Evolutionary conservation across 345 rosid species (phyloP).

Genomic region (Jatropha curcas): DNA sequence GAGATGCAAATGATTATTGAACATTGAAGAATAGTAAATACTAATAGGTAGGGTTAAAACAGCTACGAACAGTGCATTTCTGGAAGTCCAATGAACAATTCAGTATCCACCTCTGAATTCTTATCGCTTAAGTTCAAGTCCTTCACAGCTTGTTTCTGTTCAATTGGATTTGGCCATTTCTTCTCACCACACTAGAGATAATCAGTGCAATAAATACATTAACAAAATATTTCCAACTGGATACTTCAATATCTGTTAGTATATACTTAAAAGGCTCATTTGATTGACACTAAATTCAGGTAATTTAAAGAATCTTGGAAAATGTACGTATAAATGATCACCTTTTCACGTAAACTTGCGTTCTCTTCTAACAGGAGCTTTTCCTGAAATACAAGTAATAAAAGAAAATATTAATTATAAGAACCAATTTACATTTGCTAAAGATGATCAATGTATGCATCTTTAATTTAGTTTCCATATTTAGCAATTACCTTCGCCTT

Average conservation of each 20-base stretch:
- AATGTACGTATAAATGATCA: constrained; percentile 11
- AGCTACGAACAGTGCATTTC: constrained; percentile 13
- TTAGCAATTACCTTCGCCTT: constrained; percentile 40
- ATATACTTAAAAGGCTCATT: no score
- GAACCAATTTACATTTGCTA: neutral
- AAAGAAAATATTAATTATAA: neutral
- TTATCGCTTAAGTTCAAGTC: constrained; percentile 24
- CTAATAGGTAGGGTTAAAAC: neutral
- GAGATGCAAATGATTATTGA: no score
- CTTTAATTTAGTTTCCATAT: neutral
- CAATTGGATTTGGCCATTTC: constrained; percentile 25
- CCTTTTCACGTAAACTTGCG: constrained; percentile 41
- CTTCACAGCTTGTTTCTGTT: constrained; percentile 14
- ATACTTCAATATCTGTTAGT: no score
- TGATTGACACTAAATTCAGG: no score
- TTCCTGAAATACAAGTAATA: constrained; percentile 43
- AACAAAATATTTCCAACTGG: neutral
- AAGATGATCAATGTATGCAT: neutral
- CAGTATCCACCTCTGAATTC: constrained; percentile 49
- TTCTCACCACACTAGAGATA: constrained; percentile 5
- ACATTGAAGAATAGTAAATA: neutral
- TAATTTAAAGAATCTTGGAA: no score
- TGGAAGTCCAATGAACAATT: constrained; percentile 51
- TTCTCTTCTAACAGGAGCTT: constrained; percentile 46
- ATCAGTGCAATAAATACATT: neutral